phyloP scores from a whole-genome alignment of 116 monocot genomes.

The Dioscorea cayenensis region DNA sequence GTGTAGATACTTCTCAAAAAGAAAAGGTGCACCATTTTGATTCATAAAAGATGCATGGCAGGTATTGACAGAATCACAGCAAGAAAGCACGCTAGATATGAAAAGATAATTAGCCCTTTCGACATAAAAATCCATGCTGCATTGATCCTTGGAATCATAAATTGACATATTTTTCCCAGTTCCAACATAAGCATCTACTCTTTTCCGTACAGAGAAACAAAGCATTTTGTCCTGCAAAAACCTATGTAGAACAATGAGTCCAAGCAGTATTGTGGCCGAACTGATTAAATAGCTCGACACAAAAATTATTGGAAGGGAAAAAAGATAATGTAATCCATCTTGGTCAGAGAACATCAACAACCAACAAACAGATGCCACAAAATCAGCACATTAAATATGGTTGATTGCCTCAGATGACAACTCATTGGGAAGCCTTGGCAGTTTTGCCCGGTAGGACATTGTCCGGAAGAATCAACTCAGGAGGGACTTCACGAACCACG shows the following conservation, averaged over 20 bases:
- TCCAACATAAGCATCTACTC: neutral
- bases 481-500: slow-evolving; percentile 59
- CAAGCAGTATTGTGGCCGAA: neutral
- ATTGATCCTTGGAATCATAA: neutral
- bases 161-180: neutral
- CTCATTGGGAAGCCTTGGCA: slow-evolving; percentile 25
- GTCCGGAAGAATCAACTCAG: slow-evolving; percentile 60
- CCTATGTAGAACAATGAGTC: neutral
- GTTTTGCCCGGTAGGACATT: slow-evolving; percentile 41
- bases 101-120: neutral
- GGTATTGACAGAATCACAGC: no score
- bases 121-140: neutral
- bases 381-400: neutral
- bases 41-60: no score
- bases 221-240: neutral
- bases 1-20: no score
- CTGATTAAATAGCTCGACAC: neutral
- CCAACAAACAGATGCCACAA: neutral
- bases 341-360: neutral
- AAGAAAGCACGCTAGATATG: no score
- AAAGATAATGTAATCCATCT: neutral
- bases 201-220: neutral
- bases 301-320: slow-evolving; percentile 6
- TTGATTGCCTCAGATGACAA: neutral
- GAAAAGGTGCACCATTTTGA: no score